Percentiles rank a stretch among this genome's conserved stretches.
Conservation (phyloP, 1,284 basidiomycete species). For the Cystobasidiaceae sp. region DNA sequence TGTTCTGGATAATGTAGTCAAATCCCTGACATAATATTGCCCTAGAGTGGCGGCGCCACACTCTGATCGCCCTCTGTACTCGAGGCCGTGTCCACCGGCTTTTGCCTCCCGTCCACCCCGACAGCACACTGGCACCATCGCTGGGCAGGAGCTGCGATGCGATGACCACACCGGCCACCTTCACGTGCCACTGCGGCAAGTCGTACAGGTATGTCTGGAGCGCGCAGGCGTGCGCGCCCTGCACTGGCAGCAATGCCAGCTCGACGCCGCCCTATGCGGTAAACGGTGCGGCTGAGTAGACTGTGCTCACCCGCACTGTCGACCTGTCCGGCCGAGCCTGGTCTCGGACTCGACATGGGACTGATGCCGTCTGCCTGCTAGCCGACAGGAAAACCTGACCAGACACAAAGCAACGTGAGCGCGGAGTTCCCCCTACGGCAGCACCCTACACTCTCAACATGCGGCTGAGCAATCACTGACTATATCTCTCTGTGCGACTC, state of each 20-base stretch:
- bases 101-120: too few relatives aligned
- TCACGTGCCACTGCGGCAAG: constrained; percentile 7
- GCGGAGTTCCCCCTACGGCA: background rate
- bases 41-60: too few relatives aligned
- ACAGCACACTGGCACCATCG: too few relatives aligned
- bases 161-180: background rate
- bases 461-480: background rate
- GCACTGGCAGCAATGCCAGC: too few relatives aligned
- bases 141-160: too few relatives aligned
- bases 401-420: background rate
- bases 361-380: background rate
- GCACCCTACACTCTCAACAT: background rate
- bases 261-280: too few relatives aligned
- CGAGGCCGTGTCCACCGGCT: too few relatives aligned
- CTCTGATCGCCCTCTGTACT: too few relatives aligned
- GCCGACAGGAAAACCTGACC: constrained; percentile 3
- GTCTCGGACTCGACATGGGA: background rate
- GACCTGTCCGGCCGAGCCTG: background rate
- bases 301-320: background rate
- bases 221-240: too few relatives aligned
- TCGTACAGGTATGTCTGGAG: background rate
- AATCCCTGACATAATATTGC: too few relatives aligned
- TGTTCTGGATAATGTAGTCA: too few relatives aligned
- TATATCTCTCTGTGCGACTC: background rate
- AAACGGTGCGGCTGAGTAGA: too few relatives aligned